These are phyloP conservation scores for Bauhinia variegata DNA, from an alignment of 306 rosid genomes.

Conservation along the genomic window DNA sequence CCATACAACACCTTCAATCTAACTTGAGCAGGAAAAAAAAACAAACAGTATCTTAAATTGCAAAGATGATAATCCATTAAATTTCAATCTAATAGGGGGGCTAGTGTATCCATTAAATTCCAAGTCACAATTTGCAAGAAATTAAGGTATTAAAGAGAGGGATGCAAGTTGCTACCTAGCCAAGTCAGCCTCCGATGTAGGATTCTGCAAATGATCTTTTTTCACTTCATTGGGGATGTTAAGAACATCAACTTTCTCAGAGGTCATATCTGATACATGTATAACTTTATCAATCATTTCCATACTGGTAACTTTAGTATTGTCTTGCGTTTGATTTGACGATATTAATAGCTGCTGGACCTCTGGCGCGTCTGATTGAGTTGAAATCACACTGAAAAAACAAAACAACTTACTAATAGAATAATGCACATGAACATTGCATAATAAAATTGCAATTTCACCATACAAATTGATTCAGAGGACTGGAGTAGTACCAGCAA, in stretches of 20 bases:
- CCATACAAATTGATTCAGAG: constrained; percentile 12
- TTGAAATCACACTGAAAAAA: constrained; percentile 58
- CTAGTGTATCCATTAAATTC: no score
- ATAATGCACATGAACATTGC: constrained; percentile 5
- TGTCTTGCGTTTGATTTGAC: constrained; percentile 51
- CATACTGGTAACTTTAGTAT: constrained; percentile 51
- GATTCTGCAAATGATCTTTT: constrained; percentile 34
- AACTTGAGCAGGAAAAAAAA: constrained; percentile 26
- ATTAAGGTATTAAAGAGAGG: not conserved
- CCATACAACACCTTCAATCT: constrained; percentile 19
- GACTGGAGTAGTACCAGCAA: constrained; percentile 46
- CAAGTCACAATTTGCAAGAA: not conserved
- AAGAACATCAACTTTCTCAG: not conserved
- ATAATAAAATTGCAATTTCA: constrained; percentile 4
- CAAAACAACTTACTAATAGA: constrained; percentile 9
- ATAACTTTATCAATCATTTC: constrained; percentile 67
- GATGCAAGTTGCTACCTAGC: constrained; percentile 48
- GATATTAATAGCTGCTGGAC: constrained; percentile 44
- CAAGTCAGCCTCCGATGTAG: constrained; percentile 27
- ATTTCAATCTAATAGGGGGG: not conserved
- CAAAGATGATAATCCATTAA: not conserved
- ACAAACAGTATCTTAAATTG: constrained; percentile 15
- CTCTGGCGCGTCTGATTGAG: constrained; percentile 42
- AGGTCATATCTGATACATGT: constrained; percentile 30
- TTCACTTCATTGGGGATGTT: constrained; percentile 31